Evolutionary conservation across 352 stramenopile genomes (phyloP).

Genomic region (Pythium phragmiticola): DNA sequence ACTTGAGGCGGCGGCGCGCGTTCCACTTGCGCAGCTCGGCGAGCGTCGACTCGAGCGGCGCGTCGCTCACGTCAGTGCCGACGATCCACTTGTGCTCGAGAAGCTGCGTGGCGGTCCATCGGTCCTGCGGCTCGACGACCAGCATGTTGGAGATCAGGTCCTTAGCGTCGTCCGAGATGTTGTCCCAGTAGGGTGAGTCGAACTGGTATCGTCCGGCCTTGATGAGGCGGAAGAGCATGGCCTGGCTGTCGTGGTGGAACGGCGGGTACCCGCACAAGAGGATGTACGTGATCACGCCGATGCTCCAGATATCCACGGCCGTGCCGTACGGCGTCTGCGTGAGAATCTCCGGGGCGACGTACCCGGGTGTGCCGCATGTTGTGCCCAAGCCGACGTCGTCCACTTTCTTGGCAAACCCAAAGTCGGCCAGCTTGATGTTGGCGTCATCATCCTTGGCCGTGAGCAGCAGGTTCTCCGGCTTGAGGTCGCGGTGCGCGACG

Average conservation of each 20-base stretch:
- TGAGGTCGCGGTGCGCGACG: conserved; percentile 94
- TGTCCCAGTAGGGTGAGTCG: conserved; percentile 94
- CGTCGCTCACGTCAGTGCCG: conserved; percentile 53
- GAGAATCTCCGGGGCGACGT: conserved; percentile 82
- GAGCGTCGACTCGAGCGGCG: conserved; percentile 86
- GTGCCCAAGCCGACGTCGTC: conserved; percentile 54
- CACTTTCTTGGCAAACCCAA: conserved; percentile 82
- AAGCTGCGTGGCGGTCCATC: conserved; percentile 71
- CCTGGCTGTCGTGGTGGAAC: conserved; percentile 92
- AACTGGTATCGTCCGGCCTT: conserved; percentile 89
- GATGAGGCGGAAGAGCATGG: conserved; percentile 78
- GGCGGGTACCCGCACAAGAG: conserved; percentile 80
- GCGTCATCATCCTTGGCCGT: conserved; percentile 69
- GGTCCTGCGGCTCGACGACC: conserved; percentile 78
- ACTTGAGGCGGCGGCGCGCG: conserved; percentile 93
- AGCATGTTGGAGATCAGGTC: conserved; percentile 94
- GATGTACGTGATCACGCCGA: conserved; percentile 90
- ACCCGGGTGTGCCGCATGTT: conserved; percentile 71
- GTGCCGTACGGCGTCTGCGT: conserved; percentile 70
- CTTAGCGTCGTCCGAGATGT: conserved; percentile 93
- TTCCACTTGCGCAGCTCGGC: conserved; percentile 92
- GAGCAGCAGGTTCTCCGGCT: conserved; percentile 95
- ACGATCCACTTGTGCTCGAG: conserved; percentile 90
- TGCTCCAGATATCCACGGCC: conserved; percentile 86
- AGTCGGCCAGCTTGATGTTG: conserved; percentile 84